Percentiles rank a stretch among this genome's conserved stretches.
Evolutionary conservation across 2,329 filamentous ascomycete genomes (phyloP).

Genomic region (Didymellaceae sp.): DNA sequence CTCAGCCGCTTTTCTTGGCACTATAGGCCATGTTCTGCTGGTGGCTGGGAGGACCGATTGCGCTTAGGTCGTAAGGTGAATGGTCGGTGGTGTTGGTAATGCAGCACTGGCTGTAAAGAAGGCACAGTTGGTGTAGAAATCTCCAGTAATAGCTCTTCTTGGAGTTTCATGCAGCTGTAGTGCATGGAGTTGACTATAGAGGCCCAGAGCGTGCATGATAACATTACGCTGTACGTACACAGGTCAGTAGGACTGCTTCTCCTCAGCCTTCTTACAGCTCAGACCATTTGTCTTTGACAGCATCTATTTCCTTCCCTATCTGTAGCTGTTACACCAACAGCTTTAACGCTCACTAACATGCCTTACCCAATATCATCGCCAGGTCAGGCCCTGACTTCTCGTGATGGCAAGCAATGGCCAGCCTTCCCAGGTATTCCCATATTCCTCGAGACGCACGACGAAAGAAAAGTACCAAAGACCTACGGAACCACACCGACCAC

Average conservation of each 20-base stretch:
- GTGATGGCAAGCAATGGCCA: conserved; percentile 27
- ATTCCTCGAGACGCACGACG: conserved; percentile 31
- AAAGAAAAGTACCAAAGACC: conserved; percentile 16
- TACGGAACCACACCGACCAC: conserved; percentile 34
- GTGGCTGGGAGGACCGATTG: conserved; percentile 28
- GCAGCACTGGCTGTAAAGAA: conserved; percentile 28
- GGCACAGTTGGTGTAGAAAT: conserved; percentile 31
- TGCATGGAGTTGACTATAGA: conserved; percentile 19
- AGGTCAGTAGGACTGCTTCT: conserved; percentile 17
- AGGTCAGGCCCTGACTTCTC: conserved; percentile 6
- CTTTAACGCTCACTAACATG: conserved; percentile 20
- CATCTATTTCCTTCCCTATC: background rate
- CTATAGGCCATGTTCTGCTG: conserved; percentile 16
- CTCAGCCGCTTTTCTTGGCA: conserved; percentile 40
- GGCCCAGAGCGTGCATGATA: conserved; percentile 23
- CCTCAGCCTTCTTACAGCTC: conserved; percentile 10
- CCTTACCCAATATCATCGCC: conserved; percentile 25
- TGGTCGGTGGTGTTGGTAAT: conserved; percentile 30
- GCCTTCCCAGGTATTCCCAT: conserved; percentile 34
- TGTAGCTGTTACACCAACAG: conserved; percentile 2
- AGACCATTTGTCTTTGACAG: conserved; percentile 5
- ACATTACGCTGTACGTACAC: conserved; percentile 22
- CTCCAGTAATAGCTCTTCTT: conserved; percentile 31
- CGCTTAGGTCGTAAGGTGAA: conserved; percentile 33
- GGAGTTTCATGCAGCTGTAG: conserved; percentile 29